These are phyloP conservation scores for Trametes elegans DNA, from an alignment of 768 basidiomycete species.

Conservation along the genomic window DNA sequence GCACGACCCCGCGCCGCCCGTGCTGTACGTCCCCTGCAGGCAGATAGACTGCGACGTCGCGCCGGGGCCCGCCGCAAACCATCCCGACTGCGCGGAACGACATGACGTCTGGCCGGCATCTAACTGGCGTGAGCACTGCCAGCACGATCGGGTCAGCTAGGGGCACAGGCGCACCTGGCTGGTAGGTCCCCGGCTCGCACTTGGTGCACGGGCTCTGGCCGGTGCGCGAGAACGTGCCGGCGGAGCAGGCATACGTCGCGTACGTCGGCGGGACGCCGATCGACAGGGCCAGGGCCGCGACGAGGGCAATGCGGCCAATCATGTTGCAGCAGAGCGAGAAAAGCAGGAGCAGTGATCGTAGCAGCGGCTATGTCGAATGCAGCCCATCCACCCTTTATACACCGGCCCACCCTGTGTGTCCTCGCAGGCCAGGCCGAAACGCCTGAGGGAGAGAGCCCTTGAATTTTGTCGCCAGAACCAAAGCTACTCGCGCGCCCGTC, in stretches of 20 bases:
- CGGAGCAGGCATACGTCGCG: constrained; percentile 6
- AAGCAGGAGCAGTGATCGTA: no score
- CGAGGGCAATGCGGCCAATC: background rate
- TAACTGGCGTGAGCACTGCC: background rate
- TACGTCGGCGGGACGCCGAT: background rate
- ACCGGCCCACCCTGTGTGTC: no score
- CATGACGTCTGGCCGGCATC: constrained; percentile 17
- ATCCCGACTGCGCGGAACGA: constrained; percentile 19
- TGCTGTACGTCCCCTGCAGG: constrained; percentile 20
- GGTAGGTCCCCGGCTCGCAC: constrained; percentile 12
- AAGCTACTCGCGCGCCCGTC: no score
- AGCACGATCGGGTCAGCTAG: background rate
- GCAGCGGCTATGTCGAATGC: no score
- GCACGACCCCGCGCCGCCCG: constrained; percentile 16
- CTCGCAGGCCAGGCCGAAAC: no score
- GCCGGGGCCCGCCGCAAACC: constrained; percentile 16
- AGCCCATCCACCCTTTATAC: no score
- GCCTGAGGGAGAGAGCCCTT: no score
- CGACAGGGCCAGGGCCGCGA: background rate
- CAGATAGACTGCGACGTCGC: constrained; percentile 18
- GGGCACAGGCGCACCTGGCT: constrained; percentile 1
- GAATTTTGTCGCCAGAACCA: no score
- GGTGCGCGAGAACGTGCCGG: constrained; percentile 16
- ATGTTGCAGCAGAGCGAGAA: no score
- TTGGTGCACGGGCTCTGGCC: constrained; percentile 9